These are phyloP conservation scores for Candida ficus DNA, from an alignment of 805 yeast species.

Conservation along the genomic window DNA sequence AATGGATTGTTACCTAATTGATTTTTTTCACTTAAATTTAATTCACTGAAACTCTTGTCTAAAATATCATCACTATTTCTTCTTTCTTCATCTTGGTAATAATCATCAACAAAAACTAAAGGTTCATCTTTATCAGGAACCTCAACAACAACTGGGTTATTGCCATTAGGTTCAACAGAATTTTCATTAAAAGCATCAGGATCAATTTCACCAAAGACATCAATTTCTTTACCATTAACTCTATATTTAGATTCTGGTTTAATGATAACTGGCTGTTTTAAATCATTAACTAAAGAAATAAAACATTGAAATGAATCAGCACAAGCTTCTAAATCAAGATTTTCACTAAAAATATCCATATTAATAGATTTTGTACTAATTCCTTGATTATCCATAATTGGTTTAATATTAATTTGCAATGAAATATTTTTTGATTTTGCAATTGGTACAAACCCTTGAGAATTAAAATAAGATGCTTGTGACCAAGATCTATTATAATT, in stretches of 20 bases:
- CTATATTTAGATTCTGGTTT: slow-evolving; percentile 56
- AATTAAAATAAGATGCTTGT: slow-evolving; percentile 33
- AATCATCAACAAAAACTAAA: slow-evolving; percentile 22
- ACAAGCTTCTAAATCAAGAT: slow-evolving; percentile 51
- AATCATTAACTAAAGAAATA: slow-evolving; percentile 59
- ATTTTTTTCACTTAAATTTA: slow-evolving; percentile 17
- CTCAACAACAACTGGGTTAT: neutral
- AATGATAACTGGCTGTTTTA: slow-evolving; percentile 63
- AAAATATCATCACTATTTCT: slow-evolving; percentile 14
- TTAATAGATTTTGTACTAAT: slow-evolving; percentile 26
- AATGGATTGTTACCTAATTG: slow-evolving; percentile 14
- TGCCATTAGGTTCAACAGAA: neutral
- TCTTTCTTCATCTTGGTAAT: slow-evolving; percentile 9
- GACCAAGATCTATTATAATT: slow-evolving; percentile 31
- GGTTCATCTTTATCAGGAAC: slow-evolving; percentile 6
- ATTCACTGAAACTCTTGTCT: slow-evolving; percentile 27
- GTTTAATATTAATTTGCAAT: slow-evolving; percentile 11
- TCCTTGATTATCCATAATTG: slow-evolving; percentile 27
- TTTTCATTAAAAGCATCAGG: slow-evolving; percentile 23
- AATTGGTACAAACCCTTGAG: slow-evolving; percentile 49
- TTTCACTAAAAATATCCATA: slow-evolving; percentile 44
- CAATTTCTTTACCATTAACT: slow-evolving; percentile 27
- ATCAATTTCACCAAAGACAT: slow-evolving; percentile 38
- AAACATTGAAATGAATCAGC: slow-evolving; percentile 82
- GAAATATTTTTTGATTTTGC: slow-evolving; percentile 37